Conservation (phyloP, 1,284 basidiomycete genomes). For the Fomitopsis palustris region DNA sequence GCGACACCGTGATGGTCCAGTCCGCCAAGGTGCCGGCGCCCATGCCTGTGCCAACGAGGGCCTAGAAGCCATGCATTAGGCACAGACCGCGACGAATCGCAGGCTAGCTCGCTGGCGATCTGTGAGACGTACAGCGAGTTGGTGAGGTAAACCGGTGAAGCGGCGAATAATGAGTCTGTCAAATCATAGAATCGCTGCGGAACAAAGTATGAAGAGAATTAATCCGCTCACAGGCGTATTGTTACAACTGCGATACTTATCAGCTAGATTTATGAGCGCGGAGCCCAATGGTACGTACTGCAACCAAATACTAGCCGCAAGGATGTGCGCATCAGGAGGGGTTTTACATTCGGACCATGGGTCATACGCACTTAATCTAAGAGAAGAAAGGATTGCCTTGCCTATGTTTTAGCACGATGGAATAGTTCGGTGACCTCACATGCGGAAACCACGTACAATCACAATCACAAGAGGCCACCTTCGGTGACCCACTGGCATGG, state of each 20-base stretch:
- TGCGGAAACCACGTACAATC: not conserved
- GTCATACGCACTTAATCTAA: not conserved
- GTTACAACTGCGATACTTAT: not conserved
- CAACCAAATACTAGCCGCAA: not conserved
- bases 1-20: not conserved
- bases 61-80: not conserved
- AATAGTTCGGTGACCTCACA: not conserved
- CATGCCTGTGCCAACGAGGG: not conserved
- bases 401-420: not conserved
- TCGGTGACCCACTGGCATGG: not conserved
- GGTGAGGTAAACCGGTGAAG: not conserved
- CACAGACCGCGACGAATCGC: not conserved
- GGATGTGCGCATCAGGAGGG: not conserved
- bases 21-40: not conserved
- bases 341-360: not conserved
- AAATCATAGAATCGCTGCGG: not conserved
- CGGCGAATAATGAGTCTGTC: not conserved
- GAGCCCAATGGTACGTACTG: not conserved
- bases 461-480: not conserved
- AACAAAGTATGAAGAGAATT: not conserved
- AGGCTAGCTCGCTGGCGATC: not conserved
- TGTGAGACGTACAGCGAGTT: not conserved
- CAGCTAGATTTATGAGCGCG: not conserved
- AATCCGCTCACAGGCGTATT: not conserved
- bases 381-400: not conserved